These are phyloP conservation scores for Cyclotella sp. DNA, from an alignment of 108 stramenopile genomes.

Conservation along the genomic window DNA sequence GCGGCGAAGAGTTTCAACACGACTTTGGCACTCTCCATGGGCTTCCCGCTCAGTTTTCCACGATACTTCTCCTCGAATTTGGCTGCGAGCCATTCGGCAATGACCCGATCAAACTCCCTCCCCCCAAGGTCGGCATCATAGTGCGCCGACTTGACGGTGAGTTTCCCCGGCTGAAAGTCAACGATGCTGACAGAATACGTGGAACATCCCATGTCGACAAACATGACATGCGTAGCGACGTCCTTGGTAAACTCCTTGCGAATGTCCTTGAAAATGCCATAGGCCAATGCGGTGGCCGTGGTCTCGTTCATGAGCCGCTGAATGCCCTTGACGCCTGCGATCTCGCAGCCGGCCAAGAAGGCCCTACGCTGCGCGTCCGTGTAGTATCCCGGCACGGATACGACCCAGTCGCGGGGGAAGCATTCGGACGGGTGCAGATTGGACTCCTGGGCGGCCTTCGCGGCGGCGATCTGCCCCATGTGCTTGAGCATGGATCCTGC, in stretches of 20 bases:
- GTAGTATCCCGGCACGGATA: constrained; percentile 96
- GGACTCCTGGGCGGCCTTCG: constrained; percentile 60
- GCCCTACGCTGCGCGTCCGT: constrained; percentile 93
- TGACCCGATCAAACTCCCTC: constrained; percentile 89
- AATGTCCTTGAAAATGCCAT: constrained; percentile 98
- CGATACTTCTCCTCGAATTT: constrained; percentile 92
- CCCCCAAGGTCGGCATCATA: constrained; percentile 92
- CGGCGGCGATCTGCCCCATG: constrained; percentile 85
- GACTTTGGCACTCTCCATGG: constrained; percentile 84
- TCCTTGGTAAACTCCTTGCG: constrained; percentile 89
- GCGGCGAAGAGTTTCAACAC: constrained; percentile 92
- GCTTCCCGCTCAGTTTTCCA: constrained; percentile 77
- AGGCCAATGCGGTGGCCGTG: constrained; percentile 96
- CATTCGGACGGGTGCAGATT: constrained; percentile 39
- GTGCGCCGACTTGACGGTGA: constrained; percentile 82
- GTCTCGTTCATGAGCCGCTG: constrained; percentile 95
- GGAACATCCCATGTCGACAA: constrained; percentile 93
- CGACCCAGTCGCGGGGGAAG: constrained; percentile 92
- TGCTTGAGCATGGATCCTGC: constrained; percentile 94
- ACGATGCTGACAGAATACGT: constrained; percentile 92
- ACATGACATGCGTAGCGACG: constrained; percentile 88
- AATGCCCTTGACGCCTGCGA: constrained; percentile 88
- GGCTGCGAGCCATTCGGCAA: constrained; percentile 90
- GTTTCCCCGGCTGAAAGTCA: constrained; percentile 91
- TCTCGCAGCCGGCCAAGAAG: constrained; percentile 89